Evolutionary conservation across 192 early-diverging fungal genomes (phyloP), one percentile per base, ranked within the genome.

Genomic region (Dimargaris cristalligena): DNA sequence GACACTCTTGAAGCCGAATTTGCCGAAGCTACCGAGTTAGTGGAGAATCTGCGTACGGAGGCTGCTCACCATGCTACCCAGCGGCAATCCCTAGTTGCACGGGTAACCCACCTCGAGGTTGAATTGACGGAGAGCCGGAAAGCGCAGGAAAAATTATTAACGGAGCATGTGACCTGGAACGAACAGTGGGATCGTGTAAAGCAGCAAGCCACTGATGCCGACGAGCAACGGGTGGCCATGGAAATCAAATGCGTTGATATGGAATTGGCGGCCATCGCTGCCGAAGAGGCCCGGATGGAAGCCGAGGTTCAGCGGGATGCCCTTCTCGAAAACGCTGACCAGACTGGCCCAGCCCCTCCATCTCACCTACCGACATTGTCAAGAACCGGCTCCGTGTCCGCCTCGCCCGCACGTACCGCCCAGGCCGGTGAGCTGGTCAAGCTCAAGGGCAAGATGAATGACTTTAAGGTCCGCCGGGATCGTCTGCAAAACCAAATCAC

Each of bases 211-310:
- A 16, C 55, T n/a, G 13, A 31, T n/a, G 6, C 22, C 6, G 55
- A 31, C 18, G 22, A 35, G 28, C 34, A 9, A 2, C 26, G 32
- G 16, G 28, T n/a, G 6, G 34, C 13, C n/a, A 13, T 57, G 1
- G 34, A 38, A 34, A 35, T 26, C 33, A 34, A 35, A n/a, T 13
- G 34, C 18, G 55, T 23, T 20, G 55, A 38, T 9, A 18, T 57
- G 31, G 28, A 57, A n/a, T 11, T 57, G 30, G 35, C 55, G 14
- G 33, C 55, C 6, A 23, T 34, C 8, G 32, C 18, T 31, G 33
- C 34, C 3, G 55, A 57, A 34, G 55, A 16, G 13, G 22, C 18
- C 32, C 55, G 33, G 33, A n/a, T 57, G 4, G 55, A 57, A 34
- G 50, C 50, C 50, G 50, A 52, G 2, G 25, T 52, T 2, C 23